These are phyloP conservation scores for Mycena vitilis DNA, from an alignment of 768 basidiomycete genomes.

Conservation along the genomic window DNA sequence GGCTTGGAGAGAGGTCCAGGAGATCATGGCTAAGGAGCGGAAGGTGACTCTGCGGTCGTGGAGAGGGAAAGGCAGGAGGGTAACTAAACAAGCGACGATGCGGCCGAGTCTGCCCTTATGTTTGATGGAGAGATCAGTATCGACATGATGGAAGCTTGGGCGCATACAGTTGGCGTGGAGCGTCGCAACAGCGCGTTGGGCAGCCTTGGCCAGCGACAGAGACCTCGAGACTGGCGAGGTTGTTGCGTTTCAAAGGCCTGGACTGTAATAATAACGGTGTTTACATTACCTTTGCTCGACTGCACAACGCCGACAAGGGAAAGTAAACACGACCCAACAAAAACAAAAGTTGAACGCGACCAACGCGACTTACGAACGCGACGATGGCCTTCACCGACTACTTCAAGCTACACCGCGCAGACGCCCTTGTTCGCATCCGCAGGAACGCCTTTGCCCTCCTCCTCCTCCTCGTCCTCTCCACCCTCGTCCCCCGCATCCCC, in stretches of 20 bases:
- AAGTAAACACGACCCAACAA: not conserved
- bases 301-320: no score
- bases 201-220: not conserved
- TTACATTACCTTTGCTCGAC: no score
- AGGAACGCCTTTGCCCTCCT: slow-evolving; percentile 48
- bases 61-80: not conserved
- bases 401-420: slow-evolving; percentile 58
- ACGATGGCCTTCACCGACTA: slow-evolving; percentile 38
- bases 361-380: not conserved
- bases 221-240: not conserved
- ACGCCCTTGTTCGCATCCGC: slow-evolving; percentile 57
- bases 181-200: not conserved
- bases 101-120: slow-evolving; percentile 5
- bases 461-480: slow-evolving; percentile 50
- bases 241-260: not conserved
- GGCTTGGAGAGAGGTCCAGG: slow-evolving; percentile 32
- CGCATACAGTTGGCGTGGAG: not conserved
- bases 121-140: slow-evolving; percentile 5
- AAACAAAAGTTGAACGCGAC: not conserved
- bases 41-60: slow-evolving; percentile 32
- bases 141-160: slow-evolving; percentile 7
- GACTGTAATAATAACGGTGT: no score
- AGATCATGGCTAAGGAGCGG: slow-evolving; percentile 33
- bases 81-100: not conserved
- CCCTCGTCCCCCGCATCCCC: slow-evolving; percentile 53